These are phyloP conservation scores for Corchorus capsularis DNA, from an alignment of 345 rosid genomes.

Conservation along the genomic window DNA sequence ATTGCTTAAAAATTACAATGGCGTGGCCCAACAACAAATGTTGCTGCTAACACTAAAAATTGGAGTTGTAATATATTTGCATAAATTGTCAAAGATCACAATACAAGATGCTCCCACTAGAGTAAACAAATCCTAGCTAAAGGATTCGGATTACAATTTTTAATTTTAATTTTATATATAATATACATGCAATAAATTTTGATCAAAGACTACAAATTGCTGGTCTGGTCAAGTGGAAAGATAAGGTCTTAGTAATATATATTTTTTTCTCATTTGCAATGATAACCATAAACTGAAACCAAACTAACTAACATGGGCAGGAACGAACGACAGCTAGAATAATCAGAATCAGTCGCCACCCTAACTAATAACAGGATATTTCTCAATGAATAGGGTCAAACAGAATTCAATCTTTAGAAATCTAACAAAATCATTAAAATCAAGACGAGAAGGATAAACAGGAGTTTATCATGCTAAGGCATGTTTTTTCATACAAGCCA, in stretches of 20 bases:
- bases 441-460: background rate
- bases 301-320: background rate
- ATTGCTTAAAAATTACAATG: background rate
- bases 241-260: too few relatives aligned
- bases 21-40: background rate
- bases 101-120: conserved; percentile 11
- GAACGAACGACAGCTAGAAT: background rate
- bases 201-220: background rate
- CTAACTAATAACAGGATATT: background rate
- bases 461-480: too few relatives aligned
- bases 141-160: conserved; percentile 3
- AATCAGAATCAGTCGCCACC: background rate
- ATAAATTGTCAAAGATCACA: background rate
- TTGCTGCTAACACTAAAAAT: conserved; percentile 5
- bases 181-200: background rate
- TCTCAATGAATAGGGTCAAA: background rate
- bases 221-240: background rate
- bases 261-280: background rate
- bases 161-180: background rate
- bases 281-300: background rate
- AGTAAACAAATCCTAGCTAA: conserved; percentile 2
- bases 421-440: background rate
- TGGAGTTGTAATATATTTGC: background rate
- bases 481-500: background rate
- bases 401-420: background rate